Evolutionary conservation across 441 rosid genomes (phyloP), one percentile per base, ranked within the genome.

Genomic region (Populus hybrid): DNA sequence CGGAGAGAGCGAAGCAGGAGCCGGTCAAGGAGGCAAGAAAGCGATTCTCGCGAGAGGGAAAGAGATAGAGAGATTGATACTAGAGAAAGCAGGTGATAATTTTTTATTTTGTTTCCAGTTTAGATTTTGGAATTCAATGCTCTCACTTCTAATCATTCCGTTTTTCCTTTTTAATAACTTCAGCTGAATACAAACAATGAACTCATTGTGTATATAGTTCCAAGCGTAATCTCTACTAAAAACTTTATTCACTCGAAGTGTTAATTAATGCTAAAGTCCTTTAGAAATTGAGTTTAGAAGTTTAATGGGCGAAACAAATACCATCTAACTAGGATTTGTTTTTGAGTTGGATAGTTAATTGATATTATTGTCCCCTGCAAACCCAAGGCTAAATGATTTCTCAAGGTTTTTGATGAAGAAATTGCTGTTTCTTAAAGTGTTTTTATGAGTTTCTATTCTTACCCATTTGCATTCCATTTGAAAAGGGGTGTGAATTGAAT

Each of bases 21-120:
- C 23, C 24, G 63, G 64, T 46, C 74, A 5, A 42, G 23, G 8
- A 69, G 69, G 69, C 34, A 65, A 11, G 72, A 69, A 18, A 69
- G 30, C 14, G 72, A 69, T 32, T 21, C 63, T 57, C 63, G 63
- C 63, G 63, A 57, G 63, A 57, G 23, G 23, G 63, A 57, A 57
- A 57, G 23, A 20, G 63, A 57, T 3, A 57, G 84, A 77, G 82
- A 69, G 46, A n/a, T n/a, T n/a, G 72, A 69, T 18, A 69, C 46
- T 10, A 69, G 82, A 81, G 82, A 84, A 63, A 88, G 91, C 53
- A 89, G 93, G 85, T 90, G 77, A 46, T 59, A 2, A 4, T 20
- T n/a, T 6, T 24, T 12, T 71, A 23, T 30, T 3, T 20, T 3
- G 0, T 42, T 67, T 46, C 21, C 23, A 7, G 63, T 57, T 16